A percentile compares a stretch with the other conserved stretches of the same genome.
phyloP scores from a whole-genome alignment of 257 asterid genomes.

The Petrea volubilis region DNA sequence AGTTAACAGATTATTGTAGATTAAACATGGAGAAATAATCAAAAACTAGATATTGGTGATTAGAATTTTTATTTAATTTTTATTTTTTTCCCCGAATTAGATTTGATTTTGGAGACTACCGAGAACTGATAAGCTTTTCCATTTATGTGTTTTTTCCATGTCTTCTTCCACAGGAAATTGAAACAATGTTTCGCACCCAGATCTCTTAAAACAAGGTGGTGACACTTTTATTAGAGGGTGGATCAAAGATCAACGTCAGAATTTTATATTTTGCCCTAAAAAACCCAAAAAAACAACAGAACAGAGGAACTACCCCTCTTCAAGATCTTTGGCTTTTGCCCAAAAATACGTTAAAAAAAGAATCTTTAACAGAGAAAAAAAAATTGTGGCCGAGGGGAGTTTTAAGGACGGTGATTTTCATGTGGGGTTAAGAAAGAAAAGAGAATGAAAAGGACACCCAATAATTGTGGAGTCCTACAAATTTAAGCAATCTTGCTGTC shows the following conservation, averaged over 20 bases:
- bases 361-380: not conserved
- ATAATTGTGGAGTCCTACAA: slow-evolving; percentile 14
- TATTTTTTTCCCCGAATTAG: not conserved
- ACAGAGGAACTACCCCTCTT: no score
- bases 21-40: not conserved
- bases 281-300: slow-evolving; percentile 10
- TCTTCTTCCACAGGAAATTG: slow-evolving; percentile 69
- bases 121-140: slow-evolving; percentile 53
- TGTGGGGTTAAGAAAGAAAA: not conserved
- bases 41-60: not conserved
- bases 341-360: not conserved
- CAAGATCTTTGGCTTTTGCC: slow-evolving; percentile 29
- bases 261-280: slow-evolving; percentile 9
- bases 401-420: not conserved
- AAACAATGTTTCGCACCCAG: slow-evolving; percentile 48
- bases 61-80: not conserved
- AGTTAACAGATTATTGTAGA: not conserved
- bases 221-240: slow-evolving; percentile 46
- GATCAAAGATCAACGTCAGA: slow-evolving; percentile 35
- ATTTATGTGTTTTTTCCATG: slow-evolving; percentile 35
- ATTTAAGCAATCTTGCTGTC: slow-evolving; percentile 14
- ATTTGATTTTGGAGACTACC: slow-evolving; percentile 33
- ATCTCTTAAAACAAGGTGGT: slow-evolving; percentile 49
- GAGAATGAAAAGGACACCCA: slow-evolving; percentile 29
- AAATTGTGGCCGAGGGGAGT: not conserved